Evolutionary conservation across 176 grass and related monocot species (phyloP).

Genomic region (Lolium perenne): DNA sequence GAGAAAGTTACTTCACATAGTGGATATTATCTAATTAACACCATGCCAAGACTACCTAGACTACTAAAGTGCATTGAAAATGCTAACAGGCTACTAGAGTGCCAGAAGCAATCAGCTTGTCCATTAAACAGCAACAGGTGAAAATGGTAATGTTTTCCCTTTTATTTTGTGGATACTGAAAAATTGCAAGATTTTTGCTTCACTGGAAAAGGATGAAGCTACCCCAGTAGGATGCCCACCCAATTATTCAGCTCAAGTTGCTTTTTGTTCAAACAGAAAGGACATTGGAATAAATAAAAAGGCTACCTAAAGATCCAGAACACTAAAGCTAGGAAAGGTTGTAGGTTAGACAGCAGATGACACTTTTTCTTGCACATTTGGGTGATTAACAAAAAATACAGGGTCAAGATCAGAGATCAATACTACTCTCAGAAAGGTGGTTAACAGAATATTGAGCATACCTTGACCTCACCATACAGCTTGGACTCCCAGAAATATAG

Average conservation of each 20-base stretch:
- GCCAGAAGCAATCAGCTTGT: slow-evolving; percentile 8
- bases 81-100: background rate
- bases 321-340: background rate
- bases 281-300: background rate
- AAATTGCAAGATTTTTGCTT: slow-evolving; percentile 17
- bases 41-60: background rate
- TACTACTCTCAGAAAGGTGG: background rate
- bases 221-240: background rate
- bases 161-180: background rate
- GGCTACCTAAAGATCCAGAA: background rate
- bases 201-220: slow-evolving; percentile 3
- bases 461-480: slow-evolving; percentile 90
- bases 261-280: slow-evolving; percentile 11
- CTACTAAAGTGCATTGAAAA: background rate
- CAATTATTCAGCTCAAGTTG: slow-evolving; percentile 8
- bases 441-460: slow-evolving; percentile 7
- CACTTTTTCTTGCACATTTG: slow-evolving; percentile 19
- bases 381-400: background rate
- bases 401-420: background rate
- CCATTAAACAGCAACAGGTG: background rate
- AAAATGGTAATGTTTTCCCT: background rate
- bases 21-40: slow-evolving; percentile 23
- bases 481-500: slow-evolving; percentile 97
- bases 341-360: background rate
- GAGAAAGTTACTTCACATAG: slow-evolving; percentile 28